phyloP scores from a whole-genome alignment of 768 basidiomycete species.

The Clitopilus hobsonii region DNA sequence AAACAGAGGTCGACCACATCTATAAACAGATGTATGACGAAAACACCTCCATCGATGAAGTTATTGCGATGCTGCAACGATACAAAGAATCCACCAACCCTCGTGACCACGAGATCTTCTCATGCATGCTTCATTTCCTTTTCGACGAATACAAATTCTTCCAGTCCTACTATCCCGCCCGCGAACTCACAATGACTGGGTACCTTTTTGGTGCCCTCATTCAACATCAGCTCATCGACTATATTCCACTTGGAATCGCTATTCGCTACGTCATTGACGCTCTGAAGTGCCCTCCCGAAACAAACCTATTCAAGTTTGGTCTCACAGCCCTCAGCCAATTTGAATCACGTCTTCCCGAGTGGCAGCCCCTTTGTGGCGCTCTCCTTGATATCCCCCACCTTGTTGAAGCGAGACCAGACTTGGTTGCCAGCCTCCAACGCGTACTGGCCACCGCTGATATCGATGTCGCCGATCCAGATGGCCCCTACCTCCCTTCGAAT shows the following conservation, averaged over 20 bases:
- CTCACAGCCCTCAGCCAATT: slow-evolving; percentile 86
- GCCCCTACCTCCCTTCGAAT: slow-evolving; percentile 28
- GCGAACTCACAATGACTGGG: slow-evolving; percentile 93
- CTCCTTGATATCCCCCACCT: slow-evolving; percentile 85
- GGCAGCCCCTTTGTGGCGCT: slow-evolving; percentile 89
- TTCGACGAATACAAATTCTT: slow-evolving; percentile 99
- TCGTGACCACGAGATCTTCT: slow-evolving; percentile 93
- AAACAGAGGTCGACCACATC: slow-evolving; percentile 89
- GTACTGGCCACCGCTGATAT: slow-evolving; percentile 55
- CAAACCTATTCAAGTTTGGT: slow-evolving; percentile 94
- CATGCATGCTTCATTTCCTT: slow-evolving; percentile 99
- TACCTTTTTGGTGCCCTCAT: slow-evolving; percentile 96
- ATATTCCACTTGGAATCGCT: slow-evolving; percentile 92
- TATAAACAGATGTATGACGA: slow-evolving; percentile 99
- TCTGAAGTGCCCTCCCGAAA: slow-evolving; percentile 83
- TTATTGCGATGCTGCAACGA: slow-evolving; percentile 82
- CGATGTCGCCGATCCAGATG: slow-evolving; percentile 29
- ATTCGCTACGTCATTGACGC: slow-evolving; percentile 96
- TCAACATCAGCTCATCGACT: slow-evolving; percentile 88
- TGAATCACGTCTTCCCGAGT: slow-evolving; percentile 82
- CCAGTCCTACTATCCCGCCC: slow-evolving; percentile 90
- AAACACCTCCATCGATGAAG: slow-evolving; percentile 90
- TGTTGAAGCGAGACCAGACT: slow-evolving; percentile 78
- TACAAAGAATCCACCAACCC: slow-evolving; percentile 79
- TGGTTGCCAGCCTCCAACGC: slow-evolving; percentile 66